phyloP scores from a whole-genome alignment of 2,329 filamentous ascomycete species.

The Colletotrichum chrysophilum region DNA sequence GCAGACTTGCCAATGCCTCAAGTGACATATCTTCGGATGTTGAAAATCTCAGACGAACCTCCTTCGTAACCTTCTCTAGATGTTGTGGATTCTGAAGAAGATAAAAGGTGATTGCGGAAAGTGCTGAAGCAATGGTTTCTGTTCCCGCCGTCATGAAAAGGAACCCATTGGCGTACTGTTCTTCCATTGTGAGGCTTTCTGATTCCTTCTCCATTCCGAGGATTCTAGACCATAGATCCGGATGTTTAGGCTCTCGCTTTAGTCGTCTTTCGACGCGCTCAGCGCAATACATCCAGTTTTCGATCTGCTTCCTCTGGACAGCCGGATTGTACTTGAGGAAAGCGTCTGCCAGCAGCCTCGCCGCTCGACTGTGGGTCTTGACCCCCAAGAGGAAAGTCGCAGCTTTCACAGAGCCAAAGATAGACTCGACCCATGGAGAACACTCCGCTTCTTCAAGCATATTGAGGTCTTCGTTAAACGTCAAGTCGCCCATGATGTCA shows the following conservation, averaged over 20 bases:
- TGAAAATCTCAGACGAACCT: not conserved
- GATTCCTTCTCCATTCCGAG: not conserved
- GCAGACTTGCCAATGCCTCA: not conserved
- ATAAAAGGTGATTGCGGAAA: not conserved
- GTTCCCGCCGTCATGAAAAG: slow-evolving; percentile 7
- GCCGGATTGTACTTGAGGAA: not conserved
- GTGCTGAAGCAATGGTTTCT: not conserved
- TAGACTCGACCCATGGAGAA: slow-evolving; percentile 1
- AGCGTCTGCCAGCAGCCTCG: not conserved
- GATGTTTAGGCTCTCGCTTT: not conserved
- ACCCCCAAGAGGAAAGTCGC: not conserved
- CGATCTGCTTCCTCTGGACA: not conserved
- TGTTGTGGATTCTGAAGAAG: not conserved
- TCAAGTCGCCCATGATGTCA: not conserved
- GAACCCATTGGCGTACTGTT: not conserved
- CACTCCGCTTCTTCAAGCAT: not conserved
- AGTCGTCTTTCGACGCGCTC: slow-evolving; percentile 1
- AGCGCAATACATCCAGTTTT: not conserved
- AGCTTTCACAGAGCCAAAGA: slow-evolving; percentile 2
- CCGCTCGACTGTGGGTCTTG: not conserved
- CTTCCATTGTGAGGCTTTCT: not conserved
- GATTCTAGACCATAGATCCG: slow-evolving; percentile 1
- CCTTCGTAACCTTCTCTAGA: slow-evolving; percentile 4
- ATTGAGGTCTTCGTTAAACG: not conserved
- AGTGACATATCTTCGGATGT: not conserved